Evolutionary conservation across 2,329 filamentous ascomycete genomes (phyloP).

Genomic region (Claviceps africana): DNA sequence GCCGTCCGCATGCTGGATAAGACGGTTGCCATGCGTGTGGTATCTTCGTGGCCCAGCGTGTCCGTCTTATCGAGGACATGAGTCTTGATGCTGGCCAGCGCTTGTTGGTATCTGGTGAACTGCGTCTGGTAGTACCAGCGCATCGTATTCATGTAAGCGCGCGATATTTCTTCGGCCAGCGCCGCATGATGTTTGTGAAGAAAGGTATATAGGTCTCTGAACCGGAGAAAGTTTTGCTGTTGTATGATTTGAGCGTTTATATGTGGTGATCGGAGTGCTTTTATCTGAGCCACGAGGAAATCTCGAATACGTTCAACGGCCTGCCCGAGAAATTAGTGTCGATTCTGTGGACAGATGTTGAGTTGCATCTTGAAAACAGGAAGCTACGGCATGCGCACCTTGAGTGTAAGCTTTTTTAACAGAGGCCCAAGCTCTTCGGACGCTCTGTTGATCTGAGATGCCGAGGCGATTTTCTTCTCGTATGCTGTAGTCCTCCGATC

Average conservation of each 20-base stretch:
- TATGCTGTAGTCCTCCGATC: slow-evolving; percentile 64
- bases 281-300: slow-evolving; percentile 87
- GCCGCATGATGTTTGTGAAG: slow-evolving; percentile 66
- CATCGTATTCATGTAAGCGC: slow-evolving; percentile 97
- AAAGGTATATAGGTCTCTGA: slow-evolving; percentile 79
- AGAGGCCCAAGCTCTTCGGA: slow-evolving; percentile 73
- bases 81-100: slow-evolving; percentile 72
- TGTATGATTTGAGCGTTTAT: slow-evolving; percentile 97
- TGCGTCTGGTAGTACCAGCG: slow-evolving; percentile 93
- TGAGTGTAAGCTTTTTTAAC: slow-evolving; percentile 68
- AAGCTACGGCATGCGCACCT: slow-evolving; percentile 33
- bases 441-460: slow-evolving; percentile 54
- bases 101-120: slow-evolving; percentile 74
- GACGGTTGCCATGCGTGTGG: slow-evolving; percentile 47
- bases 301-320: slow-evolving; percentile 91
- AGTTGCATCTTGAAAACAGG: not conserved
- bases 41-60: slow-evolving; percentile 66
- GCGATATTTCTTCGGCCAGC: slow-evolving; percentile 79
- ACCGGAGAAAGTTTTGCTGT: slow-evolving; percentile 77
- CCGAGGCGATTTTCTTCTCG: slow-evolving; percentile 46
- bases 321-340: slow-evolving; percentile 22
- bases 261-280: slow-evolving; percentile 81
- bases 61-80: slow-evolving; percentile 75
- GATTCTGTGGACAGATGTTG: not conserved
- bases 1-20: slow-evolving; percentile 32